Conservation (phyloP, 202 grass and related monocot species). For the Digitaria exilis region DNA sequence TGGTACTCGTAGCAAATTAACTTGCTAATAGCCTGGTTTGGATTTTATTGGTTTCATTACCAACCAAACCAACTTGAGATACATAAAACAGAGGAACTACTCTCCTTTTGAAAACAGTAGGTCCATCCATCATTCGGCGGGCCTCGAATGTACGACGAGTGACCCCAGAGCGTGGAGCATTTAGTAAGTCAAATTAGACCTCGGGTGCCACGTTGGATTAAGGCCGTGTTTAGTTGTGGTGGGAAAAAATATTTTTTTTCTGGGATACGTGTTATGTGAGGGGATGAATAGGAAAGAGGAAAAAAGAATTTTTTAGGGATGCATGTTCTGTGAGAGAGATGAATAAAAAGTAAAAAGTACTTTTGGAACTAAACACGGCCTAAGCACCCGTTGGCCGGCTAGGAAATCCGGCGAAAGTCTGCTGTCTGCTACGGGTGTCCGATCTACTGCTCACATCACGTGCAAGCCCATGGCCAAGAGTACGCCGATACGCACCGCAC, state of each 20-base stretch:
- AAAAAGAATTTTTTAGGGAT: too few species aligned
- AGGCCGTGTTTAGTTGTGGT: too few species aligned
- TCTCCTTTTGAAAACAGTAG: background rate
- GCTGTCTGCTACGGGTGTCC: background rate
- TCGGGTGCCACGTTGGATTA: background rate
- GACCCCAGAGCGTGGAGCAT: background rate
- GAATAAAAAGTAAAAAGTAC: too few species aligned
- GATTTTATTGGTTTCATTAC: constrained; percentile 19
- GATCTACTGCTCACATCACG: background rate
- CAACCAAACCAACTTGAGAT: constrained; percentile 10
- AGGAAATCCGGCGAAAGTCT: background rate
- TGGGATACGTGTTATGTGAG: too few species aligned
- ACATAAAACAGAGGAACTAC: background rate
- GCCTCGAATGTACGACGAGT: background rate
- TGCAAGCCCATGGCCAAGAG: too few species aligned
- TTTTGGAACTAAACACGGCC: too few species aligned
- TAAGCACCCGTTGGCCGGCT: background rate
- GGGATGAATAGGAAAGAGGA: too few species aligned
- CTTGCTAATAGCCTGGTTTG: background rate
- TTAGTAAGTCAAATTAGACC: background rate
- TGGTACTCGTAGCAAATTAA: constrained; percentile 17
- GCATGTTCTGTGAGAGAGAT: too few species aligned
- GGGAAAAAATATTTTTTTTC: too few species aligned
- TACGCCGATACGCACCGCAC: background rate
- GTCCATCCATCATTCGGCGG: background rate